A percentile compares a stretch with the other conserved stretches of the same genome.
Conservation (phyloP, 768 basidiomycete genomes). For the Russula vinacea region DNA sequence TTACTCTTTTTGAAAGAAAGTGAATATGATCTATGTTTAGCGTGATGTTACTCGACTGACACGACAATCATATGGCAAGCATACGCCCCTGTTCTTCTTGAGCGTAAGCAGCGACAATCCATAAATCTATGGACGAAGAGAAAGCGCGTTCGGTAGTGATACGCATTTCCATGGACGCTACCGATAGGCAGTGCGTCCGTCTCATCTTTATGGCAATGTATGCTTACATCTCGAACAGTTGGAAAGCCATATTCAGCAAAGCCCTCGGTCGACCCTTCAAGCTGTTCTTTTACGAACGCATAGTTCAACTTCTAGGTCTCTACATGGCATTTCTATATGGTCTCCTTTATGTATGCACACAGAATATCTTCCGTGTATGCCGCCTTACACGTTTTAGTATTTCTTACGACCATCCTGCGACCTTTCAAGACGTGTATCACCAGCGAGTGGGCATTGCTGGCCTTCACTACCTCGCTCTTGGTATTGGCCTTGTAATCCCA, state of each 20-base stretch:
- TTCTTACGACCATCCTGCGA: slow-evolving; percentile 61
- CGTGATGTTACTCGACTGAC: background rate
- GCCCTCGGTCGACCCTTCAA: slow-evolving; percentile 66
- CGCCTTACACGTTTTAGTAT: slow-evolving; percentile 43
- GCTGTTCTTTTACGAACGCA: slow-evolving; percentile 58
- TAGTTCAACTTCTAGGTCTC: slow-evolving; percentile 61
- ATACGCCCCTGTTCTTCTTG: slow-evolving; percentile 38
- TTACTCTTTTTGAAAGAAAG: slow-evolving; percentile 62
- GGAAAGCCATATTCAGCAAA: slow-evolving; percentile 48
- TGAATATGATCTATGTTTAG: slow-evolving; percentile 34
- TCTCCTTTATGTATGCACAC: slow-evolving; percentile 28
- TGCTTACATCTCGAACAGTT: slow-evolving; percentile 39
- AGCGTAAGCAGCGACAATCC: slow-evolving; percentile 50
- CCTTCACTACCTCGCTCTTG: slow-evolving; percentile 69
- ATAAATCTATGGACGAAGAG: slow-evolving; percentile 47
- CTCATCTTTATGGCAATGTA: background rate
- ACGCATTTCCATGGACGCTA: slow-evolving; percentile 46
- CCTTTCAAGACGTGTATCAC: slow-evolving; percentile 55
- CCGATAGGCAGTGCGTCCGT: slow-evolving; percentile 43
- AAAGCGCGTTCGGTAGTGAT: slow-evolving; percentile 42
- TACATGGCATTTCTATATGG: slow-evolving; percentile 72
- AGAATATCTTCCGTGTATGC: background rate
- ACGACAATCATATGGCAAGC: slow-evolving; percentile 25
- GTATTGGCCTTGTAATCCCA: slow-evolving; percentile 52
- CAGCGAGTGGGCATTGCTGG: slow-evolving; percentile 57